Conservation (phyloP, 1,284 basidiomycete species). For the Leucoagaricus sp. region DNA sequence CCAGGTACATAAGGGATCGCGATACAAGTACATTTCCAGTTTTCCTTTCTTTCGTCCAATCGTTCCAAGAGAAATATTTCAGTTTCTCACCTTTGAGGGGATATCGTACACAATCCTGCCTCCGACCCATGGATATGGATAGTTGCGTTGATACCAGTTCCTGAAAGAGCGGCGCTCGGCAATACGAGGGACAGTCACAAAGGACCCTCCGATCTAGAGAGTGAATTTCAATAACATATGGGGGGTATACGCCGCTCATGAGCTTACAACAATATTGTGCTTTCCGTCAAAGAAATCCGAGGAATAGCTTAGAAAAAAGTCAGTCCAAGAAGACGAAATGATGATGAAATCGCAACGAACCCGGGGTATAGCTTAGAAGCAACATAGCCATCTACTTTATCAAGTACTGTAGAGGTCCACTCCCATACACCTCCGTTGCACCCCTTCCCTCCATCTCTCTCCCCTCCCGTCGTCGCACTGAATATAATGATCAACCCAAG, state of each 20-base stretch:
- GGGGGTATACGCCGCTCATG: not conserved
- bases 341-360: constrained; percentile 32
- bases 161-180: constrained; percentile 75
- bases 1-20: too few relatives aligned
- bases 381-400: constrained; percentile 74
- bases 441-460: constrained; percentile 50
- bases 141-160: constrained; percentile 76
- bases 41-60: not conserved
- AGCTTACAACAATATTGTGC: constrained; percentile 82
- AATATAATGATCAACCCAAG: not conserved
- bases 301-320: constrained; percentile 61
- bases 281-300: constrained; percentile 88
- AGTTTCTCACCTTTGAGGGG: constrained; percentile 1
- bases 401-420: constrained; percentile 88
- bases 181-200: constrained; percentile 81
- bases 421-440: constrained; percentile 99
- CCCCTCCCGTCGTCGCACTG: constrained; percentile 64
- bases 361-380: constrained; percentile 84
- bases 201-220: constrained; percentile 86
- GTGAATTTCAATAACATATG: not conserved
- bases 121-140: constrained; percentile 48
- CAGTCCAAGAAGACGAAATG: constrained; percentile 2
- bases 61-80: not conserved
- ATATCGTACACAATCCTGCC: constrained; percentile 63
- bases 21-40: constrained; percentile 7